Percentiles rank a stretch among this genome's conserved stretches.
Evolutionary conservation across 169 alveolate species (phyloP).

Genomic region (Plasmodium gonderi): DNA sequence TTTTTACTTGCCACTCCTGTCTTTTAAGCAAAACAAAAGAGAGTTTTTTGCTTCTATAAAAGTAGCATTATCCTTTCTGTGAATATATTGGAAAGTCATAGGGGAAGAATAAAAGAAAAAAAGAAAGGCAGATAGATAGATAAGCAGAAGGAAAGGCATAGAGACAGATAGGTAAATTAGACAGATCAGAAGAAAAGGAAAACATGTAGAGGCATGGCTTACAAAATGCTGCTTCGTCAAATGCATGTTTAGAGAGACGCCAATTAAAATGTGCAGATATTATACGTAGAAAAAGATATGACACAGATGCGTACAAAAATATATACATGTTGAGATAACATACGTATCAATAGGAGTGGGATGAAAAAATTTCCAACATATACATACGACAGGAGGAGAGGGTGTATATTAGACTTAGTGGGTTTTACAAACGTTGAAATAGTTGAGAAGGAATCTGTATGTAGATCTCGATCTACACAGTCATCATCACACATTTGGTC

Average conservation of each 20-base stretch:
- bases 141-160: background rate
- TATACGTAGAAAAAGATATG: background rate
- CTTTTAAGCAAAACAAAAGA: too few relatives aligned
- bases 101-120: too few relatives aligned
- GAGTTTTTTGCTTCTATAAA: too few relatives aligned
- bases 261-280: background rate
- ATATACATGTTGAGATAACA: background rate
- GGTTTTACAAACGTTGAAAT: background rate
- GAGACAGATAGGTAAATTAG: background rate
- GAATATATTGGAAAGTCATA: too few relatives aligned
- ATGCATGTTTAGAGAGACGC: background rate
- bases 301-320: background rate
- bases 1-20: too few relatives aligned
- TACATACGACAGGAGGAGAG: background rate
- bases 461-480: background rate
- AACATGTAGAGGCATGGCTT: too few relatives aligned
- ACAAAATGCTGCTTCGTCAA: background rate
- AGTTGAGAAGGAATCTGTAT: background rate
- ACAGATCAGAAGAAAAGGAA: background rate
- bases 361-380: background rate
- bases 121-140: too few relatives aligned
- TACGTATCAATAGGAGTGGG: background rate
- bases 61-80: too few relatives aligned
- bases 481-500: background rate
- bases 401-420: background rate